A percentile compares a stretch with the other conserved stretches of the same genome.
These are phyloP conservation scores for Ophiostoma piceae DNA, from an alignment of 2,329 filamentous ascomycete species.

Conservation along the genomic window DNA sequence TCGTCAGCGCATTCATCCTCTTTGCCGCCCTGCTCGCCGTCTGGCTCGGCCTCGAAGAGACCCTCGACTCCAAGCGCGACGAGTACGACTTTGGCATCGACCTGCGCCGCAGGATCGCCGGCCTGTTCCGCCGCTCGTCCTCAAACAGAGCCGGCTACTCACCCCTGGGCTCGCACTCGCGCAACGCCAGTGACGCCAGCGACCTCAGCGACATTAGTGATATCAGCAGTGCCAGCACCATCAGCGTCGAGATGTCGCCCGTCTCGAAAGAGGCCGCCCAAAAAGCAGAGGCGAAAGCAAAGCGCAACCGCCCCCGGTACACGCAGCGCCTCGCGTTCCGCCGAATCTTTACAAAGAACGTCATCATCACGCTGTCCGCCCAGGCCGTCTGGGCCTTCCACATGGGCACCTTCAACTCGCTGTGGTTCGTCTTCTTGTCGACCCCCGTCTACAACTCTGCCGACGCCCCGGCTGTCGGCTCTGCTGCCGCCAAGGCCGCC, in stretches of 20 bases:
- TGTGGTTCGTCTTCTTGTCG: slow-evolving; percentile 73
- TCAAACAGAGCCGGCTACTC: slow-evolving; percentile 33
- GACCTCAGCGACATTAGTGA: slow-evolving; percentile 24
- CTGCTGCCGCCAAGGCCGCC: slow-evolving; percentile 18
- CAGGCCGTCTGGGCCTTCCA: slow-evolving; percentile 68
- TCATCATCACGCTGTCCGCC: slow-evolving; percentile 51
- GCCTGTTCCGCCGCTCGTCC: slow-evolving; percentile 30
- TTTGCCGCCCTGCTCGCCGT: slow-evolving; percentile 40
- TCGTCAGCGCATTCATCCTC: slow-evolving; percentile 48
- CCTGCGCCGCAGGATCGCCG: slow-evolving; percentile 37
- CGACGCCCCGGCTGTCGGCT: slow-evolving; percentile 30
- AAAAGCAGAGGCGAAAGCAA: not conserved
- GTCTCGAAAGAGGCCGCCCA: not conserved
- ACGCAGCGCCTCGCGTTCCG: slow-evolving; percentile 48
- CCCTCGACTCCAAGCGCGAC: slow-evolving; percentile 43
- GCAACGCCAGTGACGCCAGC: slow-evolving; percentile 25
- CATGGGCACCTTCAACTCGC: slow-evolving; percentile 68
- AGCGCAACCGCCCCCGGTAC: slow-evolving; percentile 34
- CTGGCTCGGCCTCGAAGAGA: slow-evolving; percentile 51
- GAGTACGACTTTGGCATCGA: slow-evolving; percentile 44
- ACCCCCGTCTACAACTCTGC: slow-evolving; percentile 55
- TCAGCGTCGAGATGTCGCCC: not conserved
- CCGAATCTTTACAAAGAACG: slow-evolving; percentile 52
- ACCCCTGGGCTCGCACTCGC: slow-evolving; percentile 33
- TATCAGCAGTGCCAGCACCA: not conserved